Evolutionary conservation across 371 early-diverging fungal genomes (phyloP).

Genomic region (Rhizopus sp.): DNA sequence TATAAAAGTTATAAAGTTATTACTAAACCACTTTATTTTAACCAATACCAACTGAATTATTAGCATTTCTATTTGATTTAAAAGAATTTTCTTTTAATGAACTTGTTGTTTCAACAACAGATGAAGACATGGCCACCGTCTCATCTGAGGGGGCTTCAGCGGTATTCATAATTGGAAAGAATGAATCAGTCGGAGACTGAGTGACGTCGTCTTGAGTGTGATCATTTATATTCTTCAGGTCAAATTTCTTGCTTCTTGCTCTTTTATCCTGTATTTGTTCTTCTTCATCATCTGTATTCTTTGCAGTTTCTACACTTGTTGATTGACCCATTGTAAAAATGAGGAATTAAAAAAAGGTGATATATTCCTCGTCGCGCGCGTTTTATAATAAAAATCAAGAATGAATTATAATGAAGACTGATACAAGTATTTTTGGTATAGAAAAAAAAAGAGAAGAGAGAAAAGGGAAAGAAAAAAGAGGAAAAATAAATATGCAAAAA

Average conservation of each 20-base stretch:
- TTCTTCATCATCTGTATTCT: background rate
- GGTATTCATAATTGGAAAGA: slow-evolving; percentile 12
- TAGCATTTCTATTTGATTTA: slow-evolving; percentile 6
- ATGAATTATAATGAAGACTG: background rate
- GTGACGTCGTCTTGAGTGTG: slow-evolving; percentile 17
- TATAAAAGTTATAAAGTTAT: background rate
- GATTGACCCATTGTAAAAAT: background rate
- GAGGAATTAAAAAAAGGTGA: too few relatives aligned
- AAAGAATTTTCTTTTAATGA: slow-evolving; percentile 6
- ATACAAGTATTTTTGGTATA: background rate
- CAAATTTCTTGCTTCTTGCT: background rate
- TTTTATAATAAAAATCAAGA: too few relatives aligned
- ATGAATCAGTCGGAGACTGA: slow-evolving; percentile 8
- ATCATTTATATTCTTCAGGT: background rate
- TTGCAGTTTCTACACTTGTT: background rate
- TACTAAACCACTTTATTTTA: background rate
- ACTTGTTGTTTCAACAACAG: slow-evolving; percentile 19
- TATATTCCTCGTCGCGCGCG: too few relatives aligned
- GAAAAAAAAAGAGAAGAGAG: background rate
- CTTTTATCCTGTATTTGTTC: background rate
- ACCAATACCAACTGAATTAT: slow-evolving; percentile 9
- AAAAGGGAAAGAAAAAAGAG: background rate
- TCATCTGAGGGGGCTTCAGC: slow-evolving; percentile 16
- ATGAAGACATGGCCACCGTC: slow-evolving; percentile 27
- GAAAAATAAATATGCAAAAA: background rate